Percentiles rank a stretch among this genome's conserved stretches.
Conservation (phyloP, 2,329 filamentous ascomycete genomes). For the Trichoderma koningiopsis region DNA sequence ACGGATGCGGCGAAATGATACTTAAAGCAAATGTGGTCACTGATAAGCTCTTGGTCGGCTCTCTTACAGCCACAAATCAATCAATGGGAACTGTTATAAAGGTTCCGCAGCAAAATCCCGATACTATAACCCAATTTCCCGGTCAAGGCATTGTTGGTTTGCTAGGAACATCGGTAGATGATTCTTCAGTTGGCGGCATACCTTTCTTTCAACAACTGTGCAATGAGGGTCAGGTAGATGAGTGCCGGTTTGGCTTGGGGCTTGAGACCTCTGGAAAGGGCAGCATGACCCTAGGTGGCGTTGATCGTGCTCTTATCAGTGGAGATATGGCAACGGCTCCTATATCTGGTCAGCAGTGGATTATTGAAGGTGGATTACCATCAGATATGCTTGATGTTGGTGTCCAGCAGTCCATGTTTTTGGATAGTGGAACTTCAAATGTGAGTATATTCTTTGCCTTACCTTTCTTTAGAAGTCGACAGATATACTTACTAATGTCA, state of each 20-base stretch:
- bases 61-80: too few relatives aligned
- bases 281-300: not conserved
- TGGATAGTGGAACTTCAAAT: not conserved
- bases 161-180: not conserved
- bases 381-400: not conserved
- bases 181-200: not conserved
- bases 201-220: not conserved
- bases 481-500: not conserved
- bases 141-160: too few relatives aligned
- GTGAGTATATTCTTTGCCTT: not conserved
- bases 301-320: not conserved
- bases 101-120: too few relatives aligned
- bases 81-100: too few relatives aligned
- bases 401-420: not conserved
- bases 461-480: not conserved
- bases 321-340: not conserved
- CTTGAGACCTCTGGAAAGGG: not conserved
- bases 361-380: not conserved
- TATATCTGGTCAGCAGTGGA: not conserved
- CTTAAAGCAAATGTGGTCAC: too few relatives aligned
- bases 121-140: too few relatives aligned
- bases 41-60: too few relatives aligned
- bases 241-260: not conserved
- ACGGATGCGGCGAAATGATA: too few relatives aligned
- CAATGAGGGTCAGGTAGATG: not conserved